These are phyloP conservation scores for Trichosporon ovoides DNA, from an alignment of 1,284 basidiomycete genomes.

Conservation along the genomic window DNA sequence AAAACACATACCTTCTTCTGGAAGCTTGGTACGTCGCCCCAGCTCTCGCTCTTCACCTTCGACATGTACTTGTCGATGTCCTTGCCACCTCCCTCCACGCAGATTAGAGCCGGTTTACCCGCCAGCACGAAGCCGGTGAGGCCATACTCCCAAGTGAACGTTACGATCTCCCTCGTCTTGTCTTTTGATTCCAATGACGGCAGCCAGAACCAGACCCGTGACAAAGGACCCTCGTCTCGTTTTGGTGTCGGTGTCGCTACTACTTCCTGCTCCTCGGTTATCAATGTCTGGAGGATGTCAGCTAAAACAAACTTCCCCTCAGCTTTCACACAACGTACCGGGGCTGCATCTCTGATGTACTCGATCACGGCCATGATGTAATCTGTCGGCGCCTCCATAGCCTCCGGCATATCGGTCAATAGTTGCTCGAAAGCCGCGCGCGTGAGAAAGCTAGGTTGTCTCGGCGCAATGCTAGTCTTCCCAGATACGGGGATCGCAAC, in stretches of 20 bases:
- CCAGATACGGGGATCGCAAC: conserved; percentile 3
- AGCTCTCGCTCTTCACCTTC: conserved; percentile 50
- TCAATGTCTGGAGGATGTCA: background rate
- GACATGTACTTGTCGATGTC: conserved; percentile 47
- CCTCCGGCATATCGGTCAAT: conserved; percentile 5
- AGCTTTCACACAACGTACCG: too few species aligned
- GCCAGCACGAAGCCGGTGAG: conserved; percentile 50
- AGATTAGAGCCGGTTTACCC: conserved; percentile 50
- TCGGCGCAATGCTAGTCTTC: conserved; percentile 8
- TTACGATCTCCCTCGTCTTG: conserved; percentile 48
- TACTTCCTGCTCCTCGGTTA: background rate
- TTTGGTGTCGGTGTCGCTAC: background rate
- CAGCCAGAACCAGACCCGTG: conserved; percentile 49
- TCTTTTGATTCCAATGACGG: conserved; percentile 45
- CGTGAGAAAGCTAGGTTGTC: conserved; percentile 28
- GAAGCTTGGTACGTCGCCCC: conserved; percentile 50
- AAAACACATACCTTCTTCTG: conserved; percentile 47
- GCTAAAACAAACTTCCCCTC: too few species aligned
- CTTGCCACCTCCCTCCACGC: conserved; percentile 46
- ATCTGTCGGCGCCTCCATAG: conserved; percentile 19
- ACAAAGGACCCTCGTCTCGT: conserved; percentile 20
- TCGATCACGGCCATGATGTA: conserved; percentile 31
- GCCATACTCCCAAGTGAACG: conserved; percentile 40
- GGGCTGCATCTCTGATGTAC: conserved; percentile 9
- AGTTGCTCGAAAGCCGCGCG: conserved; percentile 21